phyloP scores from a whole-genome alignment of 805 yeast species.

The Ogataea nakhonphanomensis region DNA sequence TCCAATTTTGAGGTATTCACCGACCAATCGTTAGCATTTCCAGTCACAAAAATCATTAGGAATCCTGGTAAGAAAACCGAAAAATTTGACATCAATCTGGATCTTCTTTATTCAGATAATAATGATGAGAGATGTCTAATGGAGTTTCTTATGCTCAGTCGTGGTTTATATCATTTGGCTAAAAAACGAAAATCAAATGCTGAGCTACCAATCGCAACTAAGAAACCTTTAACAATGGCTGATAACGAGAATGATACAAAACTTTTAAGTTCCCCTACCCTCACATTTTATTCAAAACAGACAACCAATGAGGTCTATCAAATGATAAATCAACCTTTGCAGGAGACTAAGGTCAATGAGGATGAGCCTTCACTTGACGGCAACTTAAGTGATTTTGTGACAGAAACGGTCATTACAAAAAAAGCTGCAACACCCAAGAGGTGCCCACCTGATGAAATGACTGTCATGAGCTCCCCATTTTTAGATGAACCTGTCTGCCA shows the following conservation, averaged over 20 bases:
- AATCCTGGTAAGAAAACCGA: constrained; percentile 60
- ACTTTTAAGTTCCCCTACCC: constrained; percentile 63
- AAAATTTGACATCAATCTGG: constrained; percentile 55
- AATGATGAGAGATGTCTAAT: constrained; percentile 42
- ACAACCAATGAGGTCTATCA: constrained; percentile 71
- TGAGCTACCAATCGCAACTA: constrained; percentile 4
- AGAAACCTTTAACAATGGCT: neutral
- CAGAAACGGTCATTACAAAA: constrained; percentile 43
- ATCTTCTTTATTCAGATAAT: constrained; percentile 46
- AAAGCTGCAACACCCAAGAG: constrained; percentile 23
- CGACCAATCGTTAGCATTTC: constrained; percentile 34
- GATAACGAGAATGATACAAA: constrained; percentile 19
- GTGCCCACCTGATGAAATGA: constrained; percentile 14
- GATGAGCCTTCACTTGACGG: constrained; percentile 16
- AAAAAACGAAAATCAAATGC: constrained; percentile 12
- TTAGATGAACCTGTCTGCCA: constrained; percentile 28
- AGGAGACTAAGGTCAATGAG: constrained; percentile 20
- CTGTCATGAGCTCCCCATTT: constrained; percentile 46
- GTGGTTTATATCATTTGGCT: constrained; percentile 28
- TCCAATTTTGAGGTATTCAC: constrained; percentile 36
- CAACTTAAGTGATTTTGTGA: constrained; percentile 39
- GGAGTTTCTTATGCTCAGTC: constrained; percentile 58
- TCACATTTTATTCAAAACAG: constrained; percentile 70
- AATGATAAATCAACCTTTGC: constrained; percentile 63
- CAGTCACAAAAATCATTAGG: constrained; percentile 48